A percentile compares a stretch with the other conserved stretches of the same genome.
These are phyloP conservation scores for Phytophthora constricta DNA, from an alignment of 352 stramenopile species.

Conservation along the genomic window DNA sequence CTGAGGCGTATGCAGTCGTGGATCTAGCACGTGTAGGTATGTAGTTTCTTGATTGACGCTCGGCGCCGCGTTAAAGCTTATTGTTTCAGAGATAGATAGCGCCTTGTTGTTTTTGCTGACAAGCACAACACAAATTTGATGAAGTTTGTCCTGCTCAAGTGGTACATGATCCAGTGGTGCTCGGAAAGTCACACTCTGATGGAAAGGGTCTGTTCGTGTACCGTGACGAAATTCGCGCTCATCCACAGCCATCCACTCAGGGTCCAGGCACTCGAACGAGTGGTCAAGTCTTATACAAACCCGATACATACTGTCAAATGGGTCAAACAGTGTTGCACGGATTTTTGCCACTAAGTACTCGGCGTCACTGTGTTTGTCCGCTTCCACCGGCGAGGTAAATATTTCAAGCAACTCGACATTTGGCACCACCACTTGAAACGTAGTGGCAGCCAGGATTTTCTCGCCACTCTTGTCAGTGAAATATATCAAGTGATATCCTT, in stretches of 20 bases:
- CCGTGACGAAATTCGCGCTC: constrained; percentile 9
- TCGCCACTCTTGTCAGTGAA: constrained; percentile 39
- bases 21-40: constrained; percentile 31
- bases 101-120: constrained; percentile 55
- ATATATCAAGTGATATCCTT: constrained; percentile 54
- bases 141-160: constrained; percentile 18
- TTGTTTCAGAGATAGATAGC: constrained; percentile 28
- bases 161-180: constrained; percentile 44
- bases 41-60: constrained; percentile 16
- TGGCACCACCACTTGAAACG: constrained; percentile 48
- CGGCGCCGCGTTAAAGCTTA: constrained; percentile 25
- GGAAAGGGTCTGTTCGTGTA: constrained; percentile 16
- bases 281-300: constrained; percentile 56
- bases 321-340: constrained; percentile 51
- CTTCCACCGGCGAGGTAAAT: constrained; percentile 14
- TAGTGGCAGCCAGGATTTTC: constrained; percentile 44
- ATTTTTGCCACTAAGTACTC: constrained; percentile 38
- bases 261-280: constrained; percentile 50
- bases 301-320: constrained; percentile 40
- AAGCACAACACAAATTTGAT: constrained; percentile 51
- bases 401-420: constrained; percentile 39
- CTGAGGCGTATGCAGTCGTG: constrained; percentile 29
- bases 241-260: constrained; percentile 36
- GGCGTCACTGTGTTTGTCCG: not conserved
- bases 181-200: constrained; percentile 41